These are phyloP conservation scores for Epichloe sylvatica DNA, from an alignment of 2,329 filamentous ascomycete genomes.

Conservation along the genomic window DNA sequence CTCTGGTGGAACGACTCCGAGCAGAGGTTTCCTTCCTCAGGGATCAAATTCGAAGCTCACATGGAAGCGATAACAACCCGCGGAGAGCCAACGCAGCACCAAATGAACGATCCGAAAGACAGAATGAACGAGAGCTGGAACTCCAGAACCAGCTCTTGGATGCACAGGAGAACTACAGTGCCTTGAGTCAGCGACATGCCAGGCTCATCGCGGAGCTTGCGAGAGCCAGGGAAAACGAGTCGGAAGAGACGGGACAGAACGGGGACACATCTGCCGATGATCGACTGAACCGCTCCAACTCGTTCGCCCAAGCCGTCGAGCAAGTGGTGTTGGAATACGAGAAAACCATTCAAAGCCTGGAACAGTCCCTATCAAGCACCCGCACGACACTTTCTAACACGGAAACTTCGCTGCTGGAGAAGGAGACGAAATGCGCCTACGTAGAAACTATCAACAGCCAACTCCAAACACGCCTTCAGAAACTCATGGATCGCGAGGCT, in stretches of 20 bases:
- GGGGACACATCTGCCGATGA: conserved; percentile 59
- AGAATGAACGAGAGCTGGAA: conserved; percentile 73
- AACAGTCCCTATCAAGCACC: conserved; percentile 82
- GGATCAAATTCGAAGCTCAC: conserved; percentile 81
- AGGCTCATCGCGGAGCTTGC: conserved; percentile 89
- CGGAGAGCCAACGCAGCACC: conserved; percentile 37
- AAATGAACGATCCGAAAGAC: conserved; percentile 63
- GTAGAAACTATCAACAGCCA: conserved; percentile 85
- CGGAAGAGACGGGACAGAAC: conserved; percentile 39
- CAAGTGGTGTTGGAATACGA: conserved; percentile 95
- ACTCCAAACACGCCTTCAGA: conserved; percentile 79
- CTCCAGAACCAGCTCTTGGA: conserved; percentile 90
- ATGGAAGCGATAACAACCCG: conserved; percentile 42
- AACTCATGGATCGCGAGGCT: conserved; percentile 78
- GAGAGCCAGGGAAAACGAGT: conserved; percentile 61
- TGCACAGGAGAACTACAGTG: conserved; percentile 84
- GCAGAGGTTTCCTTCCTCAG: conserved; percentile 87
- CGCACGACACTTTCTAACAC: conserved; percentile 68
- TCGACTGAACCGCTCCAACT: conserved; percentile 83
- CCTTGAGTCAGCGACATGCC: conserved; percentile 85
- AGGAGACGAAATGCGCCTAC: conserved; percentile 86
- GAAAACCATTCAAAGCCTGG: conserved; percentile 89
- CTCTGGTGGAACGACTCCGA: conserved; percentile 81
- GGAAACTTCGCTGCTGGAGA: conserved; percentile 79
- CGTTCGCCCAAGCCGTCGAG: conserved; percentile 89